These are phyloP conservation scores for Elsinoe fawcettii DNA, from an alignment of 2,329 filamentous ascomycete genomes.

Conservation along the genomic window DNA sequence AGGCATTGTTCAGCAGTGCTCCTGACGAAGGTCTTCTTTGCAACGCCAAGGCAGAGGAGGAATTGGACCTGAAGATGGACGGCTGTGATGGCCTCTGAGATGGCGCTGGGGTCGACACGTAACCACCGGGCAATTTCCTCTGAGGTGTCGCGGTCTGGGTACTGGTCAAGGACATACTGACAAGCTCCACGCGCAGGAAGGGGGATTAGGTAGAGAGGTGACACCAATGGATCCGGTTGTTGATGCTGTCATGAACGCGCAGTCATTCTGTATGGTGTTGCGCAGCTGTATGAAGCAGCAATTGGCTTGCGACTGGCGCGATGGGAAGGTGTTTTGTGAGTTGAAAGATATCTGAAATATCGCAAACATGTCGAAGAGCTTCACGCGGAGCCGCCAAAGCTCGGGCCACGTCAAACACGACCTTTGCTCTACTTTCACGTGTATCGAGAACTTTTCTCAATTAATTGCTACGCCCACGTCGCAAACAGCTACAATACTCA, in stretches of 20 bases:
- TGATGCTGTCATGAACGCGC: background rate
- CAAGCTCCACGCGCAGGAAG: background rate
- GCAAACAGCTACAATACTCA: no score
- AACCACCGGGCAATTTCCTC: constrained; percentile 12
- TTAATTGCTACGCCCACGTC: no score
- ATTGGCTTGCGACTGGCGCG: background rate
- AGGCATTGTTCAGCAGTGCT: constrained; percentile 15
- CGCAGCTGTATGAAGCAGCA: background rate
- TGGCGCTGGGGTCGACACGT: constrained; percentile 8
- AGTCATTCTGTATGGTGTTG: background rate
- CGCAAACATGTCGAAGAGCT: constrained; percentile 6
- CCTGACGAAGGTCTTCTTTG: constrained; percentile 16
- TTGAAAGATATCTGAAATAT: background rate
- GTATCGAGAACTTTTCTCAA: no score
- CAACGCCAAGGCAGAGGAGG: constrained; percentile 9
- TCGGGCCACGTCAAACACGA: background rate
- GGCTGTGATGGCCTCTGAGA: constrained; percentile 10
- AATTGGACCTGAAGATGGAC: constrained; percentile 15
- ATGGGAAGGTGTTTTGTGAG: background rate
- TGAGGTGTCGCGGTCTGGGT: constrained; percentile 14
- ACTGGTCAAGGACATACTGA: constrained; percentile 12
- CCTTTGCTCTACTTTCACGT: background rate
- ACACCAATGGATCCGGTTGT: background rate
- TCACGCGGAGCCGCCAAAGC: constrained; percentile 1
- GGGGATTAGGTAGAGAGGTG: background rate